Base-by-base conservation (phyloP, 2,329 filamentous ascomycete species). In the Aspergillus luchuensis region DNA sequence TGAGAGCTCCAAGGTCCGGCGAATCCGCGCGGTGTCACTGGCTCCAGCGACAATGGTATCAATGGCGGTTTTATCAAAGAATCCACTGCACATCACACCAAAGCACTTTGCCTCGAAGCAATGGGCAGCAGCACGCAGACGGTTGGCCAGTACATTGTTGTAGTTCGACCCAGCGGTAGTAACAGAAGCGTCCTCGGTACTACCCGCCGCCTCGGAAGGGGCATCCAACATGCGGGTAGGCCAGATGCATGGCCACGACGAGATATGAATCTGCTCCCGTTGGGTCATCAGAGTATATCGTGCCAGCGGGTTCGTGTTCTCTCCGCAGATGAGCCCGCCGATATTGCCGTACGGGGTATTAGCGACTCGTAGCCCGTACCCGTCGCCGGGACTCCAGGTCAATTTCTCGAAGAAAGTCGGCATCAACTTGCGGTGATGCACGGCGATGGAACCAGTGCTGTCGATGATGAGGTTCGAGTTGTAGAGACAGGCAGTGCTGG, bases 61-160 rank as follows among this genome's bases (percentile, higher is more conserved):
- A 2, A 82, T 75, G 0, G 76, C 76, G 15, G 78, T 73, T 0
- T 76, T 47, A 19, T 77, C 79, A 0, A 85, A 69, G 21, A 77
- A 67, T 0, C 79, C 79, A 0, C 80, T 75, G 62, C 81, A 83
- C 15, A 84, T 67, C 1, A 86, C 77, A 0, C 83, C 84, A 50
- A 85, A 86, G 47, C 79, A 82, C 63, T 86, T 86, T 0, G 81
- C 83, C 58, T 86, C 84, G 63, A 87, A 86, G 63, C 83, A 85
- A 67, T 86, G 83, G 0, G 82, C 82, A 0, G 82, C 82, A 2
- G 81, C 79, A 2, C 84, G 73, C 0, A 74, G 82, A n/a, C 77
- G 73, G 62, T 86, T 86, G 0, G 83, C 83, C 0, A 79, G 74
- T 1, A 85, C 72, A 61, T 86, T 85, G 63, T 86, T 81, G 63